Conservation (phyloP, 768 basidiomycete genomes). For the Russula ochroleuca region DNA sequence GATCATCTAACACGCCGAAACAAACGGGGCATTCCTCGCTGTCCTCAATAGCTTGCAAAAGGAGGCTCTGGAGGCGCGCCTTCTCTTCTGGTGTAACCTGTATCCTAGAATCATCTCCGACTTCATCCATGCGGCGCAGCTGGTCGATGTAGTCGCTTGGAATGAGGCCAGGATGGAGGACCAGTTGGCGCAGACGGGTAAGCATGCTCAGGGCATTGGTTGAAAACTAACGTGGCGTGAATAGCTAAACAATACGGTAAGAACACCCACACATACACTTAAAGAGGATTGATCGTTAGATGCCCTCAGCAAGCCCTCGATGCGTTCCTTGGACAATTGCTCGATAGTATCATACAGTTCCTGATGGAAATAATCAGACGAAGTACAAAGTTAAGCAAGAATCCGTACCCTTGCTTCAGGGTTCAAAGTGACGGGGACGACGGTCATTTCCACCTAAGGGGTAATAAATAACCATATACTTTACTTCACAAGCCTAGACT, state of each 20-base stretch:
- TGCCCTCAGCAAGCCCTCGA: constrained; percentile 50
- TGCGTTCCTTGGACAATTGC: constrained; percentile 53
- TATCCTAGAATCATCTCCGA: constrained; percentile 34
- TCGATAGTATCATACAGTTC: constrained; percentile 69
- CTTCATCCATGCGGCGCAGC: constrained; percentile 41
- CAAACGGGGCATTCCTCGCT: constrained; percentile 82
- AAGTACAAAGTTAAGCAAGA: constrained; percentile 1
- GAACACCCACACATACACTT: constrained; percentile 31
- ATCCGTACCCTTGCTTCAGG: constrained; percentile 56
- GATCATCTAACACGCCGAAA: constrained; percentile 53
- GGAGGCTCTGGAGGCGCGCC: constrained; percentile 49
- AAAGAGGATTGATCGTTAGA: constrained; percentile 40
- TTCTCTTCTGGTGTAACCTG: constrained; percentile 53
- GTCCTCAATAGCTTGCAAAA: constrained; percentile 70
- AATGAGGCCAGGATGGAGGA: constrained; percentile 71
- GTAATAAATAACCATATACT: constrained; percentile 10
- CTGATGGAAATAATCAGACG: constrained; percentile 33
- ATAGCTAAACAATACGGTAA: constrained; percentile 11
- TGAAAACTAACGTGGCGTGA: constrained; percentile 44
- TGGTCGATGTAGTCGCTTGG: constrained; percentile 68
- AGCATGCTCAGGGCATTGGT: constrained; percentile 74
- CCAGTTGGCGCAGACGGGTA: constrained; percentile 82
- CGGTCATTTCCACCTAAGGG: constrained; percentile 68
- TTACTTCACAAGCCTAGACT: constrained; percentile 39
- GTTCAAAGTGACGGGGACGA: constrained; percentile 62